Evolutionary conservation across 164 flowering plant species (phyloP), one percentile per base, ranked within the genome.

Genomic region (Hamamelis virginiana): DNA sequence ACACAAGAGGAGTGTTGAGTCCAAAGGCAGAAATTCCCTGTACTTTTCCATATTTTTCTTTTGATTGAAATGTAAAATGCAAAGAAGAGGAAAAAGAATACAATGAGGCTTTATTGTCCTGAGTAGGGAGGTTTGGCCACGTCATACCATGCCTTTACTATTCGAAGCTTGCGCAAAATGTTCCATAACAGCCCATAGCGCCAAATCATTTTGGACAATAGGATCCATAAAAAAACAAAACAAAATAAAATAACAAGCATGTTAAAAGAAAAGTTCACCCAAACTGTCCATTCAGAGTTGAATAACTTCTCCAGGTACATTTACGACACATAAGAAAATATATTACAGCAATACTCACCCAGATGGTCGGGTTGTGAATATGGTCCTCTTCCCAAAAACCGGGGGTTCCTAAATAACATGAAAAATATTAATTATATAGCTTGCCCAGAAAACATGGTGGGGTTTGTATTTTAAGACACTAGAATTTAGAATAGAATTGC

Each of bases 301-400:
- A 2, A 33, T 33, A 2, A 18, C 53, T 50, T 50, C n/a, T 50
- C n/a, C 53, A 5, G 14, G 18, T 50, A 0, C 53, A 50, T n/a
- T 50, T 5, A 16, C n/a, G 18, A 50, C 1, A 50, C 13, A 50
- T n/a, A 50, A 1, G 5, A 23, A 16, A 10, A 22, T 21, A 15
- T 27, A 48, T 1, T 59, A 13, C 58, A 45, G 56, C 15, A 63
- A 68, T 53, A 25, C 91, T 90, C 84, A 95, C 98, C 94, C 96
- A 73, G 92, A 78, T 65, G 85, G 66, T 22, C 75, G 73, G 50
- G 85, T 68, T 25, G 89, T 82, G 78, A 92, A 89, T 72, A 91
- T 74, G 9, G 96, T 89, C 81, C 78, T 86, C 88, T 91, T 95
- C 56, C 97, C 99, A 74, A 95, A 87, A 67, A 95, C 88, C 4